Conservation (phyloP, 257 asterid species). For the Solanum arcanum region DNA sequence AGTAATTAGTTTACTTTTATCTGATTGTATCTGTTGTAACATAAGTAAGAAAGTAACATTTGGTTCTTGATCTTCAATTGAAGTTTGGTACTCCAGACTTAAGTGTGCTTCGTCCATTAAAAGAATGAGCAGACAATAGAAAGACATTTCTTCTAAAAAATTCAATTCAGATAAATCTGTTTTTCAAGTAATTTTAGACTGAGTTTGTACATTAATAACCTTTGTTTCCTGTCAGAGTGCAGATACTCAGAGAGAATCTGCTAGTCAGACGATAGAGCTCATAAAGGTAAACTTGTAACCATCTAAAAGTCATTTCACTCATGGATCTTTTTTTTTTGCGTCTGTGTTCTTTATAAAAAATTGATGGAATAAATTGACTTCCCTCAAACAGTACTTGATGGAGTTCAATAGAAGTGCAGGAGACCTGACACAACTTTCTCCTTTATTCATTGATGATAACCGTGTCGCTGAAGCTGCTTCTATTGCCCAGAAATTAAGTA, state of each 20-base stretch:
- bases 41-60: neutral
- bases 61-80: neutral
- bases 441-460: constrained; percentile 91
- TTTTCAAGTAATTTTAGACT: neutral
- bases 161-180: neutral
- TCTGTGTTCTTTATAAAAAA: neutral
- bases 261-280: constrained; percentile 96
- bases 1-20: neutral
- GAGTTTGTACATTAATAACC: neutral
- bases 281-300: constrained; percentile 48
- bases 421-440: constrained; percentile 40
- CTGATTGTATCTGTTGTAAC: neutral
- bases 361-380: neutral
- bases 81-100: neutral
- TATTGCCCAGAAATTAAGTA: no score
- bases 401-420: constrained; percentile 65
- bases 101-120: neutral
- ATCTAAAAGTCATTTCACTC: neutral
- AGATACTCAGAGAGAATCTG: constrained; percentile 96
- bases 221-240: constrained; percentile 54
- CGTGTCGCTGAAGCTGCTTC: constrained; percentile 2
- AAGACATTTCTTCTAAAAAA: neutral
- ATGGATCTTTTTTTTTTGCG: neutral
- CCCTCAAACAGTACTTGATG: constrained; percentile 80
- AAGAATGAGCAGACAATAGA: neutral